A percentile compares a stretch with the other conserved stretches of the same genome.
Conservation (phyloP, 2,329 filamentous ascomycete genomes). For the Ophiostoma triangulosporum region DNA sequence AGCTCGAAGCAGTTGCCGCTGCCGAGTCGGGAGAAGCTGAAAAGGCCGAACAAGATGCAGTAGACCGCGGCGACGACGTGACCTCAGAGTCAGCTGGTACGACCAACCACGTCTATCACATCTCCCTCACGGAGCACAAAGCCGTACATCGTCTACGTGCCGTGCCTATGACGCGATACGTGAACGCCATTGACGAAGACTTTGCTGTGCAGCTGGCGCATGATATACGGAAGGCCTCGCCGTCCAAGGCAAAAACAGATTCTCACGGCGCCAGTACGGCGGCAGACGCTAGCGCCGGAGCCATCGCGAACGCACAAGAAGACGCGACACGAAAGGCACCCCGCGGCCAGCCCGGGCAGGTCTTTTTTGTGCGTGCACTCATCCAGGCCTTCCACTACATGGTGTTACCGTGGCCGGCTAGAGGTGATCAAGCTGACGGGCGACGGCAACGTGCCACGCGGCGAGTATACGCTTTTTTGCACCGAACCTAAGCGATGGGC, state of each 20-base stretch:
- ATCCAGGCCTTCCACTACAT: constrained; percentile 10
- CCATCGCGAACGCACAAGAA: background rate
- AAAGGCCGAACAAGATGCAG: no score
- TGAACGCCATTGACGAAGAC: constrained; percentile 1
- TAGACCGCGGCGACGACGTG: background rate
- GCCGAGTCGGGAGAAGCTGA: no score
- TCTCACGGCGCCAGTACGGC: no score
- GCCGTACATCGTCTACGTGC: constrained; percentile 6
- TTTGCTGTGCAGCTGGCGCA: no score
- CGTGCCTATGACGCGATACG: background rate
- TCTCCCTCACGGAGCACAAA: constrained; percentile 7
- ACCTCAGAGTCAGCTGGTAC: background rate
- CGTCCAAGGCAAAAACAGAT: no score
- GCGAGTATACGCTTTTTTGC: constrained; percentile 72
- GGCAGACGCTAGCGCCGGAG: no score
- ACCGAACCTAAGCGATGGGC: constrained; percentile 60
- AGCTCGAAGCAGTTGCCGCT: no score
- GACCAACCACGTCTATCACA: background rate
- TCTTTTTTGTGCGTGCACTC: constrained; percentile 4
- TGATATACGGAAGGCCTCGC: no score
- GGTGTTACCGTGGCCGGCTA: constrained; percentile 47
- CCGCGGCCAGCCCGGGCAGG: background rate
- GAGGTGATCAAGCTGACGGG: constrained; percentile 86
- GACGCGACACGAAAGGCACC: background rate
- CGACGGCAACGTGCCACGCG: constrained; percentile 77